A percentile compares a stretch with the other conserved stretches of the same genome.
These are phyloP conservation scores for Globisporangium barbulae DNA, from an alignment of 352 stramenopile species.

Conservation along the genomic window DNA sequence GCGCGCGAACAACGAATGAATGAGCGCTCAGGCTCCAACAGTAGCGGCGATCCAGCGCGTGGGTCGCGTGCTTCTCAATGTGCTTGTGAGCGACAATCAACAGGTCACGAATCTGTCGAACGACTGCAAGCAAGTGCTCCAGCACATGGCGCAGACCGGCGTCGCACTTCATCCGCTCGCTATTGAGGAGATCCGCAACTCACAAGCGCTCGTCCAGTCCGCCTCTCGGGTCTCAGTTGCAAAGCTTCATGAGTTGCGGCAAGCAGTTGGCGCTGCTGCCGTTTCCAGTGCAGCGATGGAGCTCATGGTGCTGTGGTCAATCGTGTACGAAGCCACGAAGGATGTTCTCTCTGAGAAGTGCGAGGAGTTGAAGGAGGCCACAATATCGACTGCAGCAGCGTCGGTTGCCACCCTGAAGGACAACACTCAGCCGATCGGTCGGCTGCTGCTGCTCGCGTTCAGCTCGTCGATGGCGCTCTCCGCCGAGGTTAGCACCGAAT, in stretches of 20 bases:
- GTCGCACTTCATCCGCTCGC: not conserved
- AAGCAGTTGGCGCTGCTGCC: conserved; percentile 18
- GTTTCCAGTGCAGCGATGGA: conserved; percentile 20
- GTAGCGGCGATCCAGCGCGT: not conserved
- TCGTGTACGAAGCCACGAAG: conserved; percentile 26
- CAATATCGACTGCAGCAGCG: not conserved
- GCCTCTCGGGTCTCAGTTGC: not conserved
- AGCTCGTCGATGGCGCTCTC: conserved; percentile 2
- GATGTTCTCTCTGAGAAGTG: conserved; percentile 16
- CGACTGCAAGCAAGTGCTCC: conserved; percentile 2
- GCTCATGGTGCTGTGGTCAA: conserved; percentile 27
- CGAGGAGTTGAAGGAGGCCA: not conserved
- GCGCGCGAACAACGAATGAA: not conserved
- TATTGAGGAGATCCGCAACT: conserved; percentile 4
- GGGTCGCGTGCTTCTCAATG: not conserved
- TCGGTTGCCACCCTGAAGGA: not conserved
- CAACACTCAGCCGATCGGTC: not conserved
- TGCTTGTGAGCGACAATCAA: not conserved
- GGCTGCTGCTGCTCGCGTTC: not conserved
- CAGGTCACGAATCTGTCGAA: not conserved
- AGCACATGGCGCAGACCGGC: conserved; percentile 5
- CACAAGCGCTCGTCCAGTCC: conserved; percentile 1
- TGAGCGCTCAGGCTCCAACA: not conserved
- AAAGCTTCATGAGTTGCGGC: conserved; percentile 23
- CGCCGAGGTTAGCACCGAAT: not conserved